Base-by-base conservation (phyloP, 441 rosid species). In the Jatropha podagrica region DNA sequence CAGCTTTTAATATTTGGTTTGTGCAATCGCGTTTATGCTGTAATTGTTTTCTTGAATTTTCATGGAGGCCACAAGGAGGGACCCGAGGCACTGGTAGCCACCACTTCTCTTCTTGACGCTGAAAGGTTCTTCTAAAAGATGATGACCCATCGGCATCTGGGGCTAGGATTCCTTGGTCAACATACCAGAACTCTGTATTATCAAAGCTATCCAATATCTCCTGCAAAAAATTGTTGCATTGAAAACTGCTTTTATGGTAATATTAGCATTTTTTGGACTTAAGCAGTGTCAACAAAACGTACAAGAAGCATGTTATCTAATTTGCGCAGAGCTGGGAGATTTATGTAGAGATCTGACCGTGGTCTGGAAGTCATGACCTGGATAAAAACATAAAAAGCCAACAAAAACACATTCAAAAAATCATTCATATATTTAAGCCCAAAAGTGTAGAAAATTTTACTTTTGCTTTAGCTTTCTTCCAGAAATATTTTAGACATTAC, bases 41-140 rank as follows among this genome's bases (percentile, higher is more conserved):
- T 84, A 96, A 77, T 75, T 91, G 86, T 84, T 92, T 96, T 80
- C 98, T 88, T 41, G 93, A 87, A 73, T 83, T 66, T 66, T 96
- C 98, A 58, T 74, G 78, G 59, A 96, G 96, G 69, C 99, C 98
- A 73, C 88, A 88, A 2, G 88, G 84, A 74, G 96, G 91, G 62
- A 96, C 93, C n/a, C 92, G 89, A 76, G 99, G 98, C 75, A 96
- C 92, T 0, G 99, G 98, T 20, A 96, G 89, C 98, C 99, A 96
- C 99, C 99, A 96, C 81, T 96, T 96, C 67, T 94, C 98, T 78
- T 92, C 99, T 77, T 92, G 98, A 49, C 98, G 96, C 79, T 88
- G 98, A 78, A 94, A 87, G 72, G 88, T 81, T 79, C 84, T 88
- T 14, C 88, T 83, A 55, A 90, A 92, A 56, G 99, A 91, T 6